Percentiles rank a stretch among this genome's conserved stretches.
These are phyloP conservation scores for Aspergillus indologenus DNA, from an alignment of 495 filamentous ascomycete species.

Conservation along the genomic window DNA sequence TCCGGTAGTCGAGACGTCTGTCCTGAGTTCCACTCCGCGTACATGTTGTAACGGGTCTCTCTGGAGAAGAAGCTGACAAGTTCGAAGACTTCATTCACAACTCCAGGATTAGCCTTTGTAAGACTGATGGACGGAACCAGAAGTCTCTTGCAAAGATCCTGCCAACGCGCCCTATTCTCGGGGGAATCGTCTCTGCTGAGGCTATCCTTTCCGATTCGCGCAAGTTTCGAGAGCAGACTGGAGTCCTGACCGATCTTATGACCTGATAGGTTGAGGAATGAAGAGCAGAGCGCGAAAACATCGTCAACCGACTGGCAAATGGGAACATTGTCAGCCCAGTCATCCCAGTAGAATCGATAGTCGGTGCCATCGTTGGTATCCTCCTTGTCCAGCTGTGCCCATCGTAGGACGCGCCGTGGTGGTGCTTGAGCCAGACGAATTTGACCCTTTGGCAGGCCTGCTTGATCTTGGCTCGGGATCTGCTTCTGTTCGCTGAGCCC, in stretches of 20 bases:
- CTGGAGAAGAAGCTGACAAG: constrained; percentile 75
- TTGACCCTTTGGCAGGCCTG: constrained; percentile 60
- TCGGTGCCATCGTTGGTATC: constrained; percentile 68
- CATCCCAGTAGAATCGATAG: constrained; percentile 95
- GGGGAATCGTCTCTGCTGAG: constrained; percentile 66
- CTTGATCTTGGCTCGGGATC: constrained; percentile 57
- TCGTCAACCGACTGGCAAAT: constrained; percentile 88
- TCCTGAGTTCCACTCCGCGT: constrained; percentile 86
- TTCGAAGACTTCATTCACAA: constrained; percentile 80
- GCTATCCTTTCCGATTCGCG: constrained; percentile 75
- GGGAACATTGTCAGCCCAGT: constrained; percentile 92
- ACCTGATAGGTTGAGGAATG: constrained; percentile 78
- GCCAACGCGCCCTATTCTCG: constrained; percentile 68
- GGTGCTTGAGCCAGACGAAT: constrained; percentile 55
- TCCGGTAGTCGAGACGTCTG: constrained; percentile 71
- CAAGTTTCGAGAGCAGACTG: constrained; percentile 70
- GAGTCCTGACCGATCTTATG: constrained; percentile 85
- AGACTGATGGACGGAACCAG: constrained; percentile 82
- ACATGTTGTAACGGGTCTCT: constrained; percentile 79
- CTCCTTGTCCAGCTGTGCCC: constrained; percentile 73
- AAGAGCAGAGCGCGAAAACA: constrained; percentile 80
- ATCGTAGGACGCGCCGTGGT: constrained; percentile 62
- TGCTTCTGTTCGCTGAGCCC: constrained; percentile 47
- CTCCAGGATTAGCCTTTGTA: constrained; percentile 73
- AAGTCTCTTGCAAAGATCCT: constrained; percentile 73